A percentile compares a stretch with the other conserved stretches of the same genome.
Evolutionary conservation across 169 alveolate genomes (phyloP).

Genomic region (Eimeria falciformis): DNA sequence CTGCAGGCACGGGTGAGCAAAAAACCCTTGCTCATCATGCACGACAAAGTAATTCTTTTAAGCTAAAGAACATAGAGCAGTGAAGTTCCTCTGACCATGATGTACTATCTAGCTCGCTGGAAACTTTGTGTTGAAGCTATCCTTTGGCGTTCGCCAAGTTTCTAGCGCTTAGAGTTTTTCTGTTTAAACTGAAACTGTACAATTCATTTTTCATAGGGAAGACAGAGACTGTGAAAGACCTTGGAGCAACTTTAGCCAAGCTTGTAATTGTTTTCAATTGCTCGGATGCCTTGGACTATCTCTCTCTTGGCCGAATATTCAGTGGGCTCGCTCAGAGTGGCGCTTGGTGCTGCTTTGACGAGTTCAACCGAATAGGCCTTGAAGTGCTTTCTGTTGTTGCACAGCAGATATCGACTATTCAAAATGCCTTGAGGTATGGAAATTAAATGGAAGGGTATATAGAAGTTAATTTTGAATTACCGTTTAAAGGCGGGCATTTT

Average conservation of each 20-base stretch:
- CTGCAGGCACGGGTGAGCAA: conserved; percentile 97
- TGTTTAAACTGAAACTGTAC: too few species aligned
- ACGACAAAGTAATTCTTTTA: too few species aligned
- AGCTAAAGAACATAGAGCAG: too few species aligned
- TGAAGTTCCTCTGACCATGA: too few species aligned
- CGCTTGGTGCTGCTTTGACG: conserved; percentile 99
- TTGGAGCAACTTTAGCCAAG: conserved; percentile 96
- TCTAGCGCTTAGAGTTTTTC: too few species aligned
- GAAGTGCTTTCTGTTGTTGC: conserved; percentile 98
- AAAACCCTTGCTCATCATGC: too few species aligned
- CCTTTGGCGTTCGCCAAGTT: too few species aligned
- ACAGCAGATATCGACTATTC: conserved; percentile 94
- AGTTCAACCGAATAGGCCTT: conserved; percentile 97
- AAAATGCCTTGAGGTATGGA: conserved; percentile 88
- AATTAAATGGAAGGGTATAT: conserved; percentile 27
- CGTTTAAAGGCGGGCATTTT: neutral
- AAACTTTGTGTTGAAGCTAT: too few species aligned
- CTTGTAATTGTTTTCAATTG: conserved; percentile 97
- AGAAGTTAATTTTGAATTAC: neutral
- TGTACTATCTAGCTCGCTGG: too few species aligned
- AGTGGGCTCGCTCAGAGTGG: conserved; percentile 96
- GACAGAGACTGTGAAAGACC: conserved; percentile 97
- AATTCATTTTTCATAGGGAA: conserved; percentile 79
- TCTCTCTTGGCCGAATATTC: conserved; percentile 96
- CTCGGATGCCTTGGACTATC: conserved; percentile 95